Percentiles rank a stretch among this genome's conserved stretches.
Conservation (phyloP, 768 basidiomycete genomes). For the Psilocybe sp. region DNA sequence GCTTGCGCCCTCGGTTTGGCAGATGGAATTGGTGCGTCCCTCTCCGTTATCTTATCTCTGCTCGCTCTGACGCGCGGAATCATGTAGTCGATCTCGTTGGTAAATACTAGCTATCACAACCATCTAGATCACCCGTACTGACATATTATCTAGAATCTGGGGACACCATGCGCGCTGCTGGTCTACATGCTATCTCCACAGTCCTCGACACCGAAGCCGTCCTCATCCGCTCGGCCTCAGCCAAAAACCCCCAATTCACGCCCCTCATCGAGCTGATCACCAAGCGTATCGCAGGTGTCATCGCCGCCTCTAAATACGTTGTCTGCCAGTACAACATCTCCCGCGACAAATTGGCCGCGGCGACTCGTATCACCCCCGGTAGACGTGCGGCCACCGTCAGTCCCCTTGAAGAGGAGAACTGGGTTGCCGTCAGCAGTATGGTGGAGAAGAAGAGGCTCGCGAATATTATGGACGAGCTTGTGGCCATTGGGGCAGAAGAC, state of each 20-base stretch:
- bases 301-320: slow-evolving; percentile 85
- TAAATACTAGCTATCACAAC: slow-evolving; percentile 32
- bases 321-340: slow-evolving; percentile 90
- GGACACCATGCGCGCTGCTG: slow-evolving; percentile 98
- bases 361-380: slow-evolving; percentile 80
- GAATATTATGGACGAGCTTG: slow-evolving; percentile 84
- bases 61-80: slow-evolving; percentile 3
- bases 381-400: slow-evolving; percentile 86
- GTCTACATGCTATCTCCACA: slow-evolving; percentile 89
- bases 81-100: slow-evolving; percentile 89
- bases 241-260: slow-evolving; percentile 60
- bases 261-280: slow-evolving; percentile 78
- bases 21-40: slow-evolving; percentile 84
- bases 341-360: slow-evolving; percentile 59
- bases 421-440: slow-evolving; percentile 94
- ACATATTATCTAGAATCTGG: slow-evolving; percentile 72
- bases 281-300: slow-evolving; percentile 86
- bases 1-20: slow-evolving; percentile 95
- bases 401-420: slow-evolving; percentile 76
- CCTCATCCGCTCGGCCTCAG: slow-evolving; percentile 75
- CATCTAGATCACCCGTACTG: not conserved
- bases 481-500: slow-evolving; percentile 84
- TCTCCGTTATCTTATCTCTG: not conserved
- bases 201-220: slow-evolving; percentile 84
- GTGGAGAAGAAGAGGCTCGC: slow-evolving; percentile 82